phyloP scores from a whole-genome alignment of 1,284 basidiomycete genomes.

The Apiotrichum veenhuisii region DNA sequence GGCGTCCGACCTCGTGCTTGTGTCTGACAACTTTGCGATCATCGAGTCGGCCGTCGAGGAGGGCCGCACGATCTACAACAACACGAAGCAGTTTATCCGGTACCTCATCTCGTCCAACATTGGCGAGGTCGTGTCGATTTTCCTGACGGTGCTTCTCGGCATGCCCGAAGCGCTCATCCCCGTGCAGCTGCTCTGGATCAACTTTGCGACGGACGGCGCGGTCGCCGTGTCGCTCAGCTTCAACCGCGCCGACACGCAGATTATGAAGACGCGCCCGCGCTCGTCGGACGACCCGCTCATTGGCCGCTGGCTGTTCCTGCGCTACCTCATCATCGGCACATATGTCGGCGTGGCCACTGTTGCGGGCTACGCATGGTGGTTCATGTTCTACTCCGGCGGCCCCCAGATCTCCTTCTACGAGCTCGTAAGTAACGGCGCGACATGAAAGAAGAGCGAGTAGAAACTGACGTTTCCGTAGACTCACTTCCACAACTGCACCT shows the following conservation, averaged over 20 bases:
- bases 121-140: conserved; percentile 96
- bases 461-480: conserved; percentile 58
- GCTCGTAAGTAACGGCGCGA: conserved; percentile 75
- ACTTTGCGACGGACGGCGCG: conserved; percentile 61
- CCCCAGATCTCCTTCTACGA: conserved; percentile 92
- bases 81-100: conserved; percentile 84
- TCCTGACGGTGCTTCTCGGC: conserved; percentile 91
- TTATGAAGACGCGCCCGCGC: conserved; percentile 90
- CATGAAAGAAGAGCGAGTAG: too few relatives aligned
- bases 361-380: conserved; percentile 99
- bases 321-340: conserved; percentile 86
- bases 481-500: conserved; percentile 86
- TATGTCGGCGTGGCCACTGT: conserved; percentile 96
- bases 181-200: conserved; percentile 96
- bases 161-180: conserved; percentile 99
- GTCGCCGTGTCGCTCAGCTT: conserved; percentile 98
- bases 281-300: conserved; percentile 85
- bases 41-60: conserved; percentile 96
- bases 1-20: conserved; percentile 93
- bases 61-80: conserved; percentile 95
- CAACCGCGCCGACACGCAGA: conserved; percentile 92
- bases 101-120: conserved; percentile 87
- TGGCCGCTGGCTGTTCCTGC: conserved; percentile 89
- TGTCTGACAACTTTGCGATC: conserved; percentile 64
- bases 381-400: conserved; percentile 80